phyloP scores from a whole-genome alignment of 345 rosid species.

The Brassica incana region DNA sequence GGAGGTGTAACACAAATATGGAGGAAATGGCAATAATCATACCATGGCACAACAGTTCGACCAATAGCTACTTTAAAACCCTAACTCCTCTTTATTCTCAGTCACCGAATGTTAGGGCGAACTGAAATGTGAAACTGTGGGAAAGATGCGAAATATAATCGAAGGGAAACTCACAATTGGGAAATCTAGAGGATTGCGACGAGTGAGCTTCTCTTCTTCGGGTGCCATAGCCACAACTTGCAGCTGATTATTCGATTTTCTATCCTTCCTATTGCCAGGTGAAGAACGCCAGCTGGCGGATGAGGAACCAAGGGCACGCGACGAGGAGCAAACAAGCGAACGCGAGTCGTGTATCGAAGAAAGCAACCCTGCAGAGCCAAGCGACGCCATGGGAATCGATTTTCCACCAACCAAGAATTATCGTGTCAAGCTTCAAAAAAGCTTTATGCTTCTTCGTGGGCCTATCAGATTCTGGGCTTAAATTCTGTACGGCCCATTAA shows the following conservation, averaged over 20 bases:
- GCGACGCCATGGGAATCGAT: slow-evolving; percentile 38
- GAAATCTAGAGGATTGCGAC: slow-evolving; percentile 70
- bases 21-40: no score
- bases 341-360: background rate
- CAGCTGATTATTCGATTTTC: slow-evolving; percentile 30
- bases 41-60: no score
- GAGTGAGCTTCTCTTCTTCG: slow-evolving; percentile 68
- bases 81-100: background rate
- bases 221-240: slow-evolving; percentile 71
- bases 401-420: slow-evolving; percentile 34
- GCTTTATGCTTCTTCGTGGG: no score
- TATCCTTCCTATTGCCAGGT: background rate
- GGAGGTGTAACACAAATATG: background rate
- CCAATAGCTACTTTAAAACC: background rate
- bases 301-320: slow-evolving; percentile 18
- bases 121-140: background rate
- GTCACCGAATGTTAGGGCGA: background rate
- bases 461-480: no score
- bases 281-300: slow-evolving; percentile 9
- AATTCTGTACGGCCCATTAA: no score
- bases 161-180: no score
- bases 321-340: slow-evolving; percentile 12
- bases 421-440: slow-evolving; percentile 3
- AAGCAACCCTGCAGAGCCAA: slow-evolving; percentile 29
- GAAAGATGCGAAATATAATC: no score